Conservation (phyloP, 257 asterid species). For the Mentha longifolia region DNA sequence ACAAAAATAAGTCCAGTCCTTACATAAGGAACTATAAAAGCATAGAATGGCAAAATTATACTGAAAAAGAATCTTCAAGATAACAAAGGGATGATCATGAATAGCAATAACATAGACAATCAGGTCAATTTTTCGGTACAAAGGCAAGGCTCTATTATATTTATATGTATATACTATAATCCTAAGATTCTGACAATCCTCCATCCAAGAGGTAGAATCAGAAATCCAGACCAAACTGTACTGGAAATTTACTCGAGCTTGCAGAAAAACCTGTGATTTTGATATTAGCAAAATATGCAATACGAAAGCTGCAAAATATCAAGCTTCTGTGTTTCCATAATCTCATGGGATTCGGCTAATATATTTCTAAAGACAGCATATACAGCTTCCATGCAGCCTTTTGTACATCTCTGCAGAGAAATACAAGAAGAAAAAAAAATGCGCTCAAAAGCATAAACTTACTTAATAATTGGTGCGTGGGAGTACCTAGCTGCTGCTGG, state of each 20-base stretch:
- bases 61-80: background rate
- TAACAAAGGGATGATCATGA: background rate
- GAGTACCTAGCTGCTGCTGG: background rate
- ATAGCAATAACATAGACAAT: background rate
- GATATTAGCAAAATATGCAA: no score
- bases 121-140: background rate
- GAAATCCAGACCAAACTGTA: background rate
- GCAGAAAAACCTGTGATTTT: background rate
- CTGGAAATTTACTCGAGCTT: background rate
- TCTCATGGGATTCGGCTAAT: background rate
- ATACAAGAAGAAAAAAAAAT: background rate
- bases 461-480: background rate
- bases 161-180: background rate
- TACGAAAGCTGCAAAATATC: background rate
- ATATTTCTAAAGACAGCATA: background rate
- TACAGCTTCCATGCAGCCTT: background rate
- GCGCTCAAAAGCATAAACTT: background rate
- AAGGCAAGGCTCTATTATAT: background rate
- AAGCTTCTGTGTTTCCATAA: background rate
- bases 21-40: background rate
- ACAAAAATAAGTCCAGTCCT: slow-evolving; percentile 30
- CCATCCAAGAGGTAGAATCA: background rate
- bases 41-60: background rate
- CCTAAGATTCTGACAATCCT: background rate
- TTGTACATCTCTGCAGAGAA: background rate